Percentiles rank a stretch among this genome's conserved stretches.
phyloP scores from a whole-genome alignment of 1,284 basidiomycete genomes.

The Ceratobasidium sp. region DNA sequence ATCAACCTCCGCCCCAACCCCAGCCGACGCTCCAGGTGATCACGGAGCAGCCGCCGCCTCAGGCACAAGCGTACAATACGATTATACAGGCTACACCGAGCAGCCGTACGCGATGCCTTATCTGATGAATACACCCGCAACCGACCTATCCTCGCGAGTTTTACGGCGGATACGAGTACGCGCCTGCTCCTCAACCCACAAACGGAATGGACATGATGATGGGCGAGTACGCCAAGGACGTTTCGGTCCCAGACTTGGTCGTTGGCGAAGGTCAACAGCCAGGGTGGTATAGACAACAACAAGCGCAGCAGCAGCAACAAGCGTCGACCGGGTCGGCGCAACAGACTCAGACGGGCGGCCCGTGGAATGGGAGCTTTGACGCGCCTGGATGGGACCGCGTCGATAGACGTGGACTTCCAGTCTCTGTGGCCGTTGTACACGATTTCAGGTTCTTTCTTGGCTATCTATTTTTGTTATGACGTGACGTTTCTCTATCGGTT shows the following conservation, averaged over 20 bases:
- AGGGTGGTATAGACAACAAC: conserved; percentile 23
- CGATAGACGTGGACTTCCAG: not conserved
- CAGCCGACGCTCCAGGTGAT: conserved; percentile 17
- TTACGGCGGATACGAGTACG: conserved; percentile 28
- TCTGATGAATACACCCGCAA: not conserved
- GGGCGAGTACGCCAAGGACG: not conserved
- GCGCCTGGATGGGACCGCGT: conserved; percentile 20
- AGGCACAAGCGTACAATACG: not conserved
- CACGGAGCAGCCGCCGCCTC: conserved; percentile 1
- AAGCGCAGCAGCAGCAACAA: conserved; percentile 8
- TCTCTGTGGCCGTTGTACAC: no score
- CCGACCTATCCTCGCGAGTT: conserved; percentile 15
- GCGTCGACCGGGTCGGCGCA: not conserved
- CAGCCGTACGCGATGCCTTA: conserved; percentile 1
- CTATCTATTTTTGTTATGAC: not conserved
- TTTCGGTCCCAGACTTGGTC: no score
- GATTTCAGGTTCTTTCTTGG: not conserved
- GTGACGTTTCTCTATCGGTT: not conserved
- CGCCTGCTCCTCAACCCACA: no score
- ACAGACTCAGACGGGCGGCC: conserved; percentile 10
- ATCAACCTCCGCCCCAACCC: not conserved
- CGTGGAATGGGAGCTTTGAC: conserved; percentile 33
- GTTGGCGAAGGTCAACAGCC: not conserved
- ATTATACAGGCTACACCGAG: conserved; percentile 2
- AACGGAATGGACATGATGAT: not conserved